phyloP scores from a whole-genome alignment of 208 protist genomes.

The Phytomonas serpens region DNA sequence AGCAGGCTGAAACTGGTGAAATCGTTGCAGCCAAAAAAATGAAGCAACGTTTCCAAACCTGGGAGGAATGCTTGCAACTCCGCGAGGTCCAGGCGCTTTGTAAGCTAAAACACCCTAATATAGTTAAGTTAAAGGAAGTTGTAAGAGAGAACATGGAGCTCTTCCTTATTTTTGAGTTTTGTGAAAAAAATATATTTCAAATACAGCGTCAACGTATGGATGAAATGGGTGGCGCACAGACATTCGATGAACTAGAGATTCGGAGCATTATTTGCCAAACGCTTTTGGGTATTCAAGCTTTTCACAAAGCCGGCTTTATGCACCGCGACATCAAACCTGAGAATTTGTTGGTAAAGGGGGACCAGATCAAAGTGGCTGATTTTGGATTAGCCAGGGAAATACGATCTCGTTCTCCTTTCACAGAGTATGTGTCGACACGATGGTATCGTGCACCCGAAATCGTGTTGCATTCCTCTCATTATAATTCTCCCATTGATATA shows the following conservation, averaged over 20 bases:
- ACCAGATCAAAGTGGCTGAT: constrained; percentile 95
- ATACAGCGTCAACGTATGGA: constrained; percentile 89
- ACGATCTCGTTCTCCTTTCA: constrained; percentile 94
- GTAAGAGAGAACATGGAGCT: constrained; percentile 97
- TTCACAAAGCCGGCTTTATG: constrained; percentile 92
- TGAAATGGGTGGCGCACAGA: constrained; percentile 62
- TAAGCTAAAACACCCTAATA: constrained; percentile 96
- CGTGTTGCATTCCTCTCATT: constrained; percentile 96
- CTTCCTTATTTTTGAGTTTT: constrained; percentile 97
- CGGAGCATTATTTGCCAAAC: constrained; percentile 94
- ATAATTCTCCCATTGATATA: constrained; percentile 97
- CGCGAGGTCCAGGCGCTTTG: constrained; percentile 94
- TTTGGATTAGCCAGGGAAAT: constrained; percentile 96
- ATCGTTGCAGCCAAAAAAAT: constrained; percentile 98
- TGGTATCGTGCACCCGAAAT: constrained; percentile 98
- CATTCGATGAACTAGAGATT: constrained; percentile 92
- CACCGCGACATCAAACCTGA: constrained; percentile 94
- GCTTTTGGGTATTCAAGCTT: constrained; percentile 70
- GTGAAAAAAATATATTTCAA: constrained; percentile 96
- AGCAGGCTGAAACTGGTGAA: constrained; percentile 86
- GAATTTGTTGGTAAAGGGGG: constrained; percentile 86
- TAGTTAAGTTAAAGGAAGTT: constrained; percentile 97
- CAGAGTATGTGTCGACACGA: constrained; percentile 97
- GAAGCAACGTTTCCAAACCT: constrained; percentile 97
- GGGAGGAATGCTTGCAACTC: constrained; percentile 97